Evolutionary conservation across 164 flowering plant genomes (phyloP).

Genomic region (Amborella trichopoda): DNA sequence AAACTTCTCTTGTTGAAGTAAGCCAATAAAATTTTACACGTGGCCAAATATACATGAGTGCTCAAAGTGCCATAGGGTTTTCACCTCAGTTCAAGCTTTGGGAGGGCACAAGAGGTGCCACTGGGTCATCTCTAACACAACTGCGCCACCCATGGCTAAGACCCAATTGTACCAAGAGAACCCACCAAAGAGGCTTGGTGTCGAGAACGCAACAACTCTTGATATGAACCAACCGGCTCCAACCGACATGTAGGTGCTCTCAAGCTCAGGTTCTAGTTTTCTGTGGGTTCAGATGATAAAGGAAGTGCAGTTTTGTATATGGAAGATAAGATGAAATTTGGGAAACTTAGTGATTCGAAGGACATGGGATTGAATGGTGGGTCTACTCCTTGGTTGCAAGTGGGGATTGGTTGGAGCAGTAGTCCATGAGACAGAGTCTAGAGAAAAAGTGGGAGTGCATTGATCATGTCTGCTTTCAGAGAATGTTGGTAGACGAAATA

Average conservation of each 20-base stretch:
- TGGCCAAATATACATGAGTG: constrained; percentile 81
- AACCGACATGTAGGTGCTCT: too few relatives aligned
- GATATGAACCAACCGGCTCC: constrained; percentile 76
- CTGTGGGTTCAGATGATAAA: too few relatives aligned
- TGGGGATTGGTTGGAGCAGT: constrained; percentile 86
- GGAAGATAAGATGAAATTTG: constrained; percentile 60
- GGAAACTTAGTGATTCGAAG: constrained; percentile 72
- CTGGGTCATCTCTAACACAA: constrained; percentile 62
- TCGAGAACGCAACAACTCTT: too few relatives aligned
- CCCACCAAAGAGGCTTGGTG: too few relatives aligned
- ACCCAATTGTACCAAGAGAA: constrained; percentile 17
- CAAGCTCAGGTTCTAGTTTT: too few relatives aligned
- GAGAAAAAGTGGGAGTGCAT: too few relatives aligned
- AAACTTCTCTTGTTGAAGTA: too few relatives aligned
- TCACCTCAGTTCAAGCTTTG: constrained; percentile 78
- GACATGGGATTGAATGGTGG: constrained; percentile 37
- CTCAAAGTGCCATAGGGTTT: constrained; percentile 71
- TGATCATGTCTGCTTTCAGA: too few relatives aligned
- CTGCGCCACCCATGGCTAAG: constrained; percentile 12
- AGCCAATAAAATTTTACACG: too few relatives aligned
- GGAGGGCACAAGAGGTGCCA: constrained; percentile 98
- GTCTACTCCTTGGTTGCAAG: constrained; percentile 80
- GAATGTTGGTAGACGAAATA: too few relatives aligned
- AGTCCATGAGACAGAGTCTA: too few relatives aligned
- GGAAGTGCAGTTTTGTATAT: too few relatives aligned